phyloP scores from a whole-genome alignment of 345 rosid species.

The Eucalyptus caleyi region DNA sequence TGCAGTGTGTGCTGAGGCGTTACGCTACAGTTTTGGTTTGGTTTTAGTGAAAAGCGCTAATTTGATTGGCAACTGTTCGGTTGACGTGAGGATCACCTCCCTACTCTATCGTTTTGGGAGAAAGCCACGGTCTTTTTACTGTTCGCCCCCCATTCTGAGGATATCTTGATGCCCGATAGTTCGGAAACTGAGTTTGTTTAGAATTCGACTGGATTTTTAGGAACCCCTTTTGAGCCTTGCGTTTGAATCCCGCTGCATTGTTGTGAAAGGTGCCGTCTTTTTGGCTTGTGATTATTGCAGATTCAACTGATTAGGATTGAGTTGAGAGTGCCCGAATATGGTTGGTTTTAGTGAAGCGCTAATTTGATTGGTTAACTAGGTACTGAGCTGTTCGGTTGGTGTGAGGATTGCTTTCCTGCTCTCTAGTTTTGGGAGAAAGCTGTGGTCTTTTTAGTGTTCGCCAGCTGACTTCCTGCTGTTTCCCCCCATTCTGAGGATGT shows the following conservation, averaged over 20 bases:
- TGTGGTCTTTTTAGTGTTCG: not conserved
- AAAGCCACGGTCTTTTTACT: not conserved
- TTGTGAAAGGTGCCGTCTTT: not conserved
- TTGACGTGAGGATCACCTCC: not conserved
- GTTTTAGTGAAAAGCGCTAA: not conserved
- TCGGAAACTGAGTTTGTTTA: not conserved
- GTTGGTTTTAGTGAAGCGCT: not conserved
- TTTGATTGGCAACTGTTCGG: not conserved
- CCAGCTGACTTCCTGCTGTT: not conserved
- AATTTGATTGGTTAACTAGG: not conserved
- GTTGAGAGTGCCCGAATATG: too few species aligned
- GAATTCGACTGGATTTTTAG: not conserved
- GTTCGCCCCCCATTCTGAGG: not conserved
- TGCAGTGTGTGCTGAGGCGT: not conserved
- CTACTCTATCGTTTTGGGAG: not conserved
- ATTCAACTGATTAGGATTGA: conserved; percentile 48
- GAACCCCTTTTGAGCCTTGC: not conserved
- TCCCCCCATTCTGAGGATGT: not conserved
- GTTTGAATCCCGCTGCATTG: not conserved
- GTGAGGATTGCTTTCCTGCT: not conserved
- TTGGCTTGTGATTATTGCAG: conserved; percentile 19
- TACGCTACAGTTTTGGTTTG: not conserved
- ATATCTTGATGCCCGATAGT: not conserved
- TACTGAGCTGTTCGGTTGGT: not conserved
- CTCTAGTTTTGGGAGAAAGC: not conserved